Conservation (phyloP, 2,329 filamentous ascomycete genomes). For the Colletotrichum melonis region DNA sequence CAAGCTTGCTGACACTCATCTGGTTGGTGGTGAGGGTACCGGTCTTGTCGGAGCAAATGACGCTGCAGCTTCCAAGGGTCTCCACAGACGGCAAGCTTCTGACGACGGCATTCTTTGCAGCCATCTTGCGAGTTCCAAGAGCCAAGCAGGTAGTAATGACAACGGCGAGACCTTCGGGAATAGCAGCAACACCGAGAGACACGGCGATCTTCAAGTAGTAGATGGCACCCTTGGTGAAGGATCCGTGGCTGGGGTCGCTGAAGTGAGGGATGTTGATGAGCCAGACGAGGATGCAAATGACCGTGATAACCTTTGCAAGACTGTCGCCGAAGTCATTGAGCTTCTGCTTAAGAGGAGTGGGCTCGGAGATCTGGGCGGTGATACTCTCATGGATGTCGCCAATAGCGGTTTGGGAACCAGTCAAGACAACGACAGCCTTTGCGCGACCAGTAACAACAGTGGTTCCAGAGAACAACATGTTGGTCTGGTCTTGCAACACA, state of each 20-base stretch:
- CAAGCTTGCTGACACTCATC: slow-evolving; percentile 97
- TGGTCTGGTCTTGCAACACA: slow-evolving; percentile 96
- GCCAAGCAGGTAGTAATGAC: slow-evolving; percentile 99
- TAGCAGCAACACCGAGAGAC: slow-evolving; percentile 96
- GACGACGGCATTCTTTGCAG: slow-evolving; percentile 96
- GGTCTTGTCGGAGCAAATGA: slow-evolving; percentile 99
- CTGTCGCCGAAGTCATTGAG: slow-evolving; percentile 97
- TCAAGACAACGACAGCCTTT: slow-evolving; percentile 89
- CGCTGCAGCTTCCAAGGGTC: slow-evolving; percentile 97
- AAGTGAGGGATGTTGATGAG: slow-evolving; percentile 99
- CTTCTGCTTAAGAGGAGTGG: slow-evolving; percentile 97
- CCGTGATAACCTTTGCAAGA: slow-evolving; percentile 96
- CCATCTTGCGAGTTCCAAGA: slow-evolving; percentile 97
- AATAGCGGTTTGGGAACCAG: slow-evolving; percentile 91
- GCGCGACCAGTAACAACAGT: slow-evolving; percentile 96
- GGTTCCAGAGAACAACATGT: slow-evolving; percentile 98
- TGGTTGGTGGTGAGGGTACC: slow-evolving; percentile 98
- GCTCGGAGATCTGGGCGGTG: slow-evolving; percentile 95
- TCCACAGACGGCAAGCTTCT: slow-evolving; percentile 96
- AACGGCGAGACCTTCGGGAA: slow-evolving; percentile 95
- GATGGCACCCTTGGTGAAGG: slow-evolving; percentile 96
- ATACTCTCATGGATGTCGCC: slow-evolving; percentile 99
- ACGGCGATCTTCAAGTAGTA: slow-evolving; percentile 99
- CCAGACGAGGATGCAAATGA: slow-evolving; percentile 97
- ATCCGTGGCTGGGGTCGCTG: slow-evolving; percentile 91